Conservation (phyloP, 202 grass and related monocot species). For the Elaeis oleifera region DNA sequence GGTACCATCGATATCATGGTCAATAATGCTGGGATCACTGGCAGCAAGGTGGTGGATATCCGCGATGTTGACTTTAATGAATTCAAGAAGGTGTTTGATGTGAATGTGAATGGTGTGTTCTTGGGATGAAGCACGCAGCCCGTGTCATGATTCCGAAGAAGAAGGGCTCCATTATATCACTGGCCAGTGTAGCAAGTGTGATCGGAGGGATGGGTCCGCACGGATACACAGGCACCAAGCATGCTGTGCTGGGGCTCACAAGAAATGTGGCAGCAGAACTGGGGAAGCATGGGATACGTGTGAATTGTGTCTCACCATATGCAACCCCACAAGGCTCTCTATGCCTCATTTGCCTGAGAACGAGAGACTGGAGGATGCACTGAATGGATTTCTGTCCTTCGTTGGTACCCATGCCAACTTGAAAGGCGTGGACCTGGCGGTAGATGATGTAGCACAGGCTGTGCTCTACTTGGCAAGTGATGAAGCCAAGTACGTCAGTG, state of each 20-base stretch:
- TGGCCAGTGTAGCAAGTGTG: slow-evolving; percentile 60
- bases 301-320: slow-evolving; percentile 85
- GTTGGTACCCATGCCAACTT: slow-evolving; percentile 47
- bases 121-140: slow-evolving; percentile 81
- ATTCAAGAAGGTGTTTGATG: slow-evolving; percentile 51
- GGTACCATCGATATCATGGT: slow-evolving; percentile 75
- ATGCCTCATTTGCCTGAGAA: slow-evolving; percentile 56
- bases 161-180: slow-evolving; percentile 60
- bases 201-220: slow-evolving; percentile 61
- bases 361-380: slow-evolving; percentile 30
- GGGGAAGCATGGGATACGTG: slow-evolving; percentile 68
- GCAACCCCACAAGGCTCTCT: slow-evolving; percentile 51
- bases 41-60: slow-evolving; percentile 58
- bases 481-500: slow-evolving; percentile 38
- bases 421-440: slow-evolving; percentile 50
- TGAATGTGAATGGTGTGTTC: slow-evolving; percentile 60
- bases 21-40: slow-evolving; percentile 67
- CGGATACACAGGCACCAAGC: slow-evolving; percentile 63
- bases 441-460: slow-evolving; percentile 53
- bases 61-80: slow-evolving; percentile 36
- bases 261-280: slow-evolving; percentile 68
- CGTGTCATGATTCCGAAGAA: slow-evolving; percentile 56
- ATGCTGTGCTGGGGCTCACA: slow-evolving; percentile 71
- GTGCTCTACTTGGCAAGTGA: slow-evolving; percentile 94
- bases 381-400: slow-evolving; percentile 52